These are phyloP conservation scores for Ogataea naganishii DNA, from an alignment of 805 yeast species.

Conservation along the genomic window DNA sequence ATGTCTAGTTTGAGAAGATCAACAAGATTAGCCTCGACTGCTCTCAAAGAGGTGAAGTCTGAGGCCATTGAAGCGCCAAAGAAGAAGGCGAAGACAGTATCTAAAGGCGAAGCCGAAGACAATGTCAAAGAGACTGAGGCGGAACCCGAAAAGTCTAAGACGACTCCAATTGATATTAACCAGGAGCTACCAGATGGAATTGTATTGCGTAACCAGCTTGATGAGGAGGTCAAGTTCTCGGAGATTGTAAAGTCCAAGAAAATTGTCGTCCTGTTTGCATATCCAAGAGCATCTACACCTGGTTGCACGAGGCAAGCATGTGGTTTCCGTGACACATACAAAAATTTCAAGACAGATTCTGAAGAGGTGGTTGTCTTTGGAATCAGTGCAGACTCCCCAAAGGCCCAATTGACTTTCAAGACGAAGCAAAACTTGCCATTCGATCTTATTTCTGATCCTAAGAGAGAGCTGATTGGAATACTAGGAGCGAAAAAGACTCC, in stretches of 20 bases:
- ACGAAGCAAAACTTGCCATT: constrained; percentile 67
- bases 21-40: too few species aligned
- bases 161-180: too few species aligned
- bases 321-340: constrained; percentile 69
- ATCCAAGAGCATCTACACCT: constrained; percentile 90
- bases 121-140: too few species aligned
- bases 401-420: constrained; percentile 69
- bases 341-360: constrained; percentile 18
- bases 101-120: too few species aligned
- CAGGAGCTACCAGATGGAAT: constrained; percentile 36
- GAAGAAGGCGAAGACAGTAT: too few species aligned
- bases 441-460: constrained; percentile 70
- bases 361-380: constrained; percentile 64
- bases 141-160: too few species aligned
- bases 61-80: too few species aligned
- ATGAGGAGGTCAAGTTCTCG: constrained; percentile 13
- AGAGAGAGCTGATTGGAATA: constrained; percentile 53
- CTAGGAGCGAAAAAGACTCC: constrained; percentile 83
- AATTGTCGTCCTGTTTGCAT: constrained; percentile 56
- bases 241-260: constrained; percentile 22
- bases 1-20: too few species aligned
- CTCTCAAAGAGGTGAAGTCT: too few species aligned
- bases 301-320: constrained; percentile 95
- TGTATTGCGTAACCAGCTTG: constrained; percentile 55
- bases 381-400: constrained; percentile 72